These are phyloP conservation scores for Boletellus emodensis DNA, from an alignment of 768 basidiomycete species.

Conservation along the genomic window DNA sequence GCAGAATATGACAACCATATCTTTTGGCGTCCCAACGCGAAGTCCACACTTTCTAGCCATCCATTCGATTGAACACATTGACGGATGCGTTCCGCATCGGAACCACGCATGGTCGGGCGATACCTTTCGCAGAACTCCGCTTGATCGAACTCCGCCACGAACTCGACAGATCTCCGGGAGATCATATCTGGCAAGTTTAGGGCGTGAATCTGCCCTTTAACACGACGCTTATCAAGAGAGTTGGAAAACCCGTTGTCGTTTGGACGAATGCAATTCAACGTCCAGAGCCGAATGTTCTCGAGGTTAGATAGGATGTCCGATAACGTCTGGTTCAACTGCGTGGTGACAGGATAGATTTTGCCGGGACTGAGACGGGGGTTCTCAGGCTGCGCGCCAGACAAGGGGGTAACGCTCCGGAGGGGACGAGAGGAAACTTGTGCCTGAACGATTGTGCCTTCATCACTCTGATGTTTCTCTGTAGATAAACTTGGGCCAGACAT, in stretches of 20 bases:
- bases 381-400: constrained; percentile 30
- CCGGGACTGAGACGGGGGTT: constrained; percentile 43
- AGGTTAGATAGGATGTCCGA: constrained; percentile 44
- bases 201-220: constrained; percentile 53
- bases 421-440: constrained; percentile 60
- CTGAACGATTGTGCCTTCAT: constrained; percentile 55
- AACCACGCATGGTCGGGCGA: constrained; percentile 46
- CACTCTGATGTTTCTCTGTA: constrained; percentile 53
- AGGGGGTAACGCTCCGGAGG: constrained; percentile 45
- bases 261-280: constrained; percentile 56
- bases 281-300: constrained; percentile 49
- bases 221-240: constrained; percentile 59
- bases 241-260: constrained; percentile 62
- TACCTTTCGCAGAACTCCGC: constrained; percentile 51
- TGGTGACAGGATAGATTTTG: constrained; percentile 56
- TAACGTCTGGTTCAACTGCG: constrained; percentile 54
- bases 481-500: constrained; percentile 61
- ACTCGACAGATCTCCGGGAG: constrained; percentile 47
- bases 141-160: constrained; percentile 46
- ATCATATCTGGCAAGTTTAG: constrained; percentile 53
- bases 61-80: constrained; percentile 48
- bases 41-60: constrained; percentile 55
- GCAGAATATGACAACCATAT: constrained; percentile 54
- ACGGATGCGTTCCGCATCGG: constrained; percentile 44
- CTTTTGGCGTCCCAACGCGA: constrained; percentile 46